Base-by-base conservation (phyloP, 2,329 filamentous ascomycete genomes). In the Fusarium vanettenii region DNA sequence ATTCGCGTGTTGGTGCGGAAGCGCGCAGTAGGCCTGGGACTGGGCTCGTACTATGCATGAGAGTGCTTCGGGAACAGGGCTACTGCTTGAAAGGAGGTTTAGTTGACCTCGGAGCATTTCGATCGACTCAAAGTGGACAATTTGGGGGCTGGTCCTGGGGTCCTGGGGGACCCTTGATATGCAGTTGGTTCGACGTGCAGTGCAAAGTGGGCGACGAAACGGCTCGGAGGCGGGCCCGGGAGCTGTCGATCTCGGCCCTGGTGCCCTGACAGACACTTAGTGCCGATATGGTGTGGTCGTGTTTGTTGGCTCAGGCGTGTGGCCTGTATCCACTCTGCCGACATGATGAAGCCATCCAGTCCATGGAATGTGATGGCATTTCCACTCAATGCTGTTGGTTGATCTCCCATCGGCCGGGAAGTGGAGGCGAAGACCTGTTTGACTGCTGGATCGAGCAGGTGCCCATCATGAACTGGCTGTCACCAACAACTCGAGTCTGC, bases 131-230 rank as follows among this genome's bases (percentile, higher is more conserved):
- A 63, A 64, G 27, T 41, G 41, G 52, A 60, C 31, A 37, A 27
- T 31, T 45, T 56, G 35, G 60, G 39, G 50, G 33, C 50, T 67
- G 64, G 57, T 65, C 63, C 45, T 65, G 33, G 35, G 27, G 33
- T 37, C 55, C 39, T 55, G 48, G 57, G 33, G 37, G 72, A 75
- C 70, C 72, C 66, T 75, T 64, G 61, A 70, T 77, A 79, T 79
- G 77, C 77, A 68, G 77, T 79, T 79, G 77, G 77, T 76, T 66
- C 73, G 65, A 64, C 63, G 56, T 68, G 67, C 66, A 67, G 65
- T 62, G 68, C 60, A 62, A 56, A 48, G 65, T 72, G 69, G 67
- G 62, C 59, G 59, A 25, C 64, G 66, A 72, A 71, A 74, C 71
- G 59, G 67, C 61, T 63, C 57, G 48, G 66, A n/a, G 45, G 61